Percentiles rank a stretch among this genome's conserved stretches.
phyloP scores from a whole-genome alignment of 2,329 filamentous ascomycete genomes.

The Colletotrichum magnum region DNA sequence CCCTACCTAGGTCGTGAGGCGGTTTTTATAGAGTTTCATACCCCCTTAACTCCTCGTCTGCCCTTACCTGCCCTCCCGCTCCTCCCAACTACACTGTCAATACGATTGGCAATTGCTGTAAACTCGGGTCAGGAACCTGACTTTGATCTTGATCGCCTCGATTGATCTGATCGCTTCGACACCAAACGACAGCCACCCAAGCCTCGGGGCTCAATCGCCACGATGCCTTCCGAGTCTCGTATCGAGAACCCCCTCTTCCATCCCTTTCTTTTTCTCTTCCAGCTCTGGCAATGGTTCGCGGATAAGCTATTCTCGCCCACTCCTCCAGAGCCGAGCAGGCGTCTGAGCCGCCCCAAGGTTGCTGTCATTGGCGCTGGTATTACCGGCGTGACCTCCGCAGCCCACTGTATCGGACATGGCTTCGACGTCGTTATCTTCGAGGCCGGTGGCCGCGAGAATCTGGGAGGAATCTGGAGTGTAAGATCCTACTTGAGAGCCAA shows the following conservation, averaged over 20 bases:
- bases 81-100: background rate
- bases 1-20: background rate
- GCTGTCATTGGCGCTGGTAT: conserved; percentile 80
- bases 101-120: conserved; percentile 4
- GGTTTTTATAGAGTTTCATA: conserved; percentile 16
- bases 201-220: conserved; percentile 26
- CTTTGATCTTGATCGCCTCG: too few relatives aligned
- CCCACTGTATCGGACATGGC: conserved; percentile 87
- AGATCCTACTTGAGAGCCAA: conserved; percentile 45
- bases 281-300: conserved; percentile 75
- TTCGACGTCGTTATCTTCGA: conserved; percentile 88
- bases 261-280: conserved; percentile 74
- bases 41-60: conserved; percentile 4
- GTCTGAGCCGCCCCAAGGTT: conserved; percentile 74
- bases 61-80: background rate
- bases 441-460: conserved; percentile 72
- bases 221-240: conserved; percentile 51
- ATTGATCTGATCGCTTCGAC: too few relatives aligned
- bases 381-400: conserved; percentile 82
- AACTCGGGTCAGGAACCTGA: too few relatives aligned
- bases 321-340: conserved; percentile 72
- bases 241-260: conserved; percentile 61
- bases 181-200: background rate
- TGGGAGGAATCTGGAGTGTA: conserved; percentile 88
- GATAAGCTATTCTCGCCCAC: conserved; percentile 77